Evolutionary conservation across 1,284 basidiomycete genomes (phyloP), one percentile per base, ranked within the genome.

Genomic region (Puccinia triticina): DNA sequence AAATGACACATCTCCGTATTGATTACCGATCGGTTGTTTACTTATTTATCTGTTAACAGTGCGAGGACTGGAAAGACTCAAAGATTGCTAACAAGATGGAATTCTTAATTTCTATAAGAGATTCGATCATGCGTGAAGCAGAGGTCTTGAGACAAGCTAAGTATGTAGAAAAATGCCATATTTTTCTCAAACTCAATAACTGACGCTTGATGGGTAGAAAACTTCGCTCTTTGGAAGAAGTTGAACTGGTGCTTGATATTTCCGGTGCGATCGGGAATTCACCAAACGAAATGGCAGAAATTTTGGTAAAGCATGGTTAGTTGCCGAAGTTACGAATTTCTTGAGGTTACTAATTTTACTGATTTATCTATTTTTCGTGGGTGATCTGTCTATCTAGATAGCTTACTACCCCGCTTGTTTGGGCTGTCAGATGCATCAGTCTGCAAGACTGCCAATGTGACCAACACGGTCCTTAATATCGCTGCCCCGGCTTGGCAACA

Each of bases 101-200:
- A 32, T 48, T 43, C 32, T 74, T 82, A 32, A 26, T 82, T 12
- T 57, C 48, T 26, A 50, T 82, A 11, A 59, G 73, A 26, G 55
- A 66, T 82, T 34, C 26, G 48, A 46, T 82, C 37, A 21, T 75
- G 61, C 46, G 57, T 76, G 37, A 82, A 29, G 59, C 64, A 7
- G 80, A 82, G 55, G n/a, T 46, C 26, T 74, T 82, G 32, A 32
- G 80, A 57, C 72, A 82, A 74, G 80, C 48, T n/a, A 82, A 82
- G 80, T 82, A 40, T 57, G 80, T 34, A 21, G 21, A 34, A 23
- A n/a, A 32, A 29, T 29, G 18, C 37, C 0, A 50, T 50, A 14
- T 3, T 50, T 21, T 50, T 50, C 48, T 50, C 37, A 69, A 69
- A 37, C 23, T 23, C 8, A 69, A 37, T 23, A 7, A 21, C 48